Base-by-base conservation (phyloP, 768 basidiomycete species). In the Sarcomyxa edulis region DNA sequence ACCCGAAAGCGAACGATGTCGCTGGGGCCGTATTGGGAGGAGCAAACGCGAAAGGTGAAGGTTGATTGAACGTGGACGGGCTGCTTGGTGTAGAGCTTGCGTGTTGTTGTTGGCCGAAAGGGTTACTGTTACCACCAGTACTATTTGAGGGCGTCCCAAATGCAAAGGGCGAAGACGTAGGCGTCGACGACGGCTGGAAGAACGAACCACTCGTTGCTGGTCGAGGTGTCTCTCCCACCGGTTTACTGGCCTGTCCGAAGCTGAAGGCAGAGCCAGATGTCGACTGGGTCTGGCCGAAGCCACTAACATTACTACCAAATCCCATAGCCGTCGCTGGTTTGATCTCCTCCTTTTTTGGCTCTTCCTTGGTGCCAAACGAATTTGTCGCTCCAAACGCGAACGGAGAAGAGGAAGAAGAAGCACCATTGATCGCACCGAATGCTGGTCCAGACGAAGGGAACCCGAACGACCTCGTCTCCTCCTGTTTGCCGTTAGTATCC, bases 51-150 rank as follows among this genome's bases (percentile, higher is more conserved):
- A 79, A 79, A 1, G 65, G 53, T 0, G 71, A 53, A 4, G 63
- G 40, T 32, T 74, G 71, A 45, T 62, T 66, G 44, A 78, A 80
- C 3, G 74, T 72, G 22, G 76, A 78, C 9, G 78, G 78, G 41
- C 77, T 81, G 27, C 64, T 65, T 20, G 77, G 78, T 16, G 75
- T 65, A 30, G 78, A 79, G 12, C 61, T 43, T 11, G 56, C 37
- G 15, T 62, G 55, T 18, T 16, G 29, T 10, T 28, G 10, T 35
- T 71, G 65, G 19, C 66, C 66, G 46, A 78, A 79, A 7, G 66
- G 57, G 47, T 58, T 68, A 12, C 53, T 25, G 50, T 48, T 32
- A 49, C 47, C n/a, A n/a, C n/a, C n/a, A n/a, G n/a, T 7, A 53
- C 42, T 37, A 53, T 55, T 45, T 54, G 59, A 28, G 19, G 71